These are phyloP conservation scores for Arbutus unedo DNA, from an alignment of 148 eudicot genomes.

Conservation along the genomic window DNA sequence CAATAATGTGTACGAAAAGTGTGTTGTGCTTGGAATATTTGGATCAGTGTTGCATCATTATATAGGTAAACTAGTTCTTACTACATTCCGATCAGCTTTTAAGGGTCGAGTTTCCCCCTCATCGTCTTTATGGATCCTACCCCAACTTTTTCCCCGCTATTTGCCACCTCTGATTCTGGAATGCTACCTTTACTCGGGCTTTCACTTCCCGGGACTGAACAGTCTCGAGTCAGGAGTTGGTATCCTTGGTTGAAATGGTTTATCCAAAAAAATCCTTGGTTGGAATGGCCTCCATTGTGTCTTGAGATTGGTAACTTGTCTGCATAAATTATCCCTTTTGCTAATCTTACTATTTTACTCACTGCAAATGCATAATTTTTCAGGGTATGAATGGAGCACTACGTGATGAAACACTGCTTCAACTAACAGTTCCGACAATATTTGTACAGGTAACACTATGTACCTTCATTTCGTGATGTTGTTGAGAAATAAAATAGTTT, in stretches of 20 bases:
- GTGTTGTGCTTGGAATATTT: background rate
- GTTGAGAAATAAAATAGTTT: background rate
- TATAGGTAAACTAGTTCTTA: background rate
- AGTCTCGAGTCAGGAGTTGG: background rate
- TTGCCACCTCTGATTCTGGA: no score
- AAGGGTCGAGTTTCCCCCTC: background rate
- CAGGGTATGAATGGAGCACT: slow-evolving; percentile 70
- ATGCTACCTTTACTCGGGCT: no score
- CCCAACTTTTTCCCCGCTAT: no score
- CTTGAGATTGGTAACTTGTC: background rate
- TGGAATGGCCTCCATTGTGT: background rate
- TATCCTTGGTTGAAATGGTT: background rate
- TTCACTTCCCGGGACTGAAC: no score
- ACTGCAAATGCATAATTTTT: slow-evolving; percentile 4
- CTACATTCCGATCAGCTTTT: background rate
- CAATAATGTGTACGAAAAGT: background rate
- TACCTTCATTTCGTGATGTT: background rate
- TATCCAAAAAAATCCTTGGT: background rate
- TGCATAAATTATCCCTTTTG: background rate
- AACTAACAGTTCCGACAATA: slow-evolving; percentile 62
- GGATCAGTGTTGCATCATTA: background rate
- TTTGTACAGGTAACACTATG: slow-evolving; percentile 93
- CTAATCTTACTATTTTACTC: background rate
- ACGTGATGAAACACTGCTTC: slow-evolving; percentile 61
- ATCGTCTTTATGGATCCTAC: no score